Base-by-base conservation (phyloP, 331 rosid genomes). In the Prunus yedoensis region DNA sequence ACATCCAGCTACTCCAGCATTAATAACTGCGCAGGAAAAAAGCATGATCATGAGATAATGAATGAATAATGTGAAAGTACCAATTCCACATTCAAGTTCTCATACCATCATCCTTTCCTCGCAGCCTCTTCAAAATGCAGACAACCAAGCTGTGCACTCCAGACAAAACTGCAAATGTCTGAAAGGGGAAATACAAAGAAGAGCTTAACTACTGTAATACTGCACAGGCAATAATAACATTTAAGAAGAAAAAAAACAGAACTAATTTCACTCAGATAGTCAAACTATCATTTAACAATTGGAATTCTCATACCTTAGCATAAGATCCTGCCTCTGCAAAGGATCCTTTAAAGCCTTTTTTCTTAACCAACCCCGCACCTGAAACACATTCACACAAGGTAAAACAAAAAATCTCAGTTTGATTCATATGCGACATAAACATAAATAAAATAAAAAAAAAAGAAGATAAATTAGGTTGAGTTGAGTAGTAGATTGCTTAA, bases 1-100 rank as follows among this genome's bases (percentile, higher is more conserved):
- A 83, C 99, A 94, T 75, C 99, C 99, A 70, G 99, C 99, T 62
- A 94, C 95, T 70, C 99, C 99, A 0, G 97, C 95, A 76, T 94
- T 92, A 76, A 94, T 90, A 78, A 89, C 99, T 94, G 84, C 87
- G 83, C 10, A 85, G 32, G 63, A 51, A 68, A 58, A 74, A 54
- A 67, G 72, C n/a, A 32, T 38, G 43, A 71, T 70, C 43, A 75
- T 10, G 59, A 52, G 23, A 74, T 10, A 71, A 71, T 53, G 64
- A 18, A 74, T 15, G 28, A 10, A 60, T 56, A 53, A 59, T 6
- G 56, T 2, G 15, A 25, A 70, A 61, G 68, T 18, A 53, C 18
- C 53, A 59, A 52, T 67, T 71, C 57, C 67, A 74, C 11, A 74
- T 64, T 50, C 56, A 77, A 71, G 57, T 51, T 32, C 68, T 11